phyloP scores from a whole-genome alignment of 1,284 basidiomycete species.

The Sanghuangporus sanghuang region DNA sequence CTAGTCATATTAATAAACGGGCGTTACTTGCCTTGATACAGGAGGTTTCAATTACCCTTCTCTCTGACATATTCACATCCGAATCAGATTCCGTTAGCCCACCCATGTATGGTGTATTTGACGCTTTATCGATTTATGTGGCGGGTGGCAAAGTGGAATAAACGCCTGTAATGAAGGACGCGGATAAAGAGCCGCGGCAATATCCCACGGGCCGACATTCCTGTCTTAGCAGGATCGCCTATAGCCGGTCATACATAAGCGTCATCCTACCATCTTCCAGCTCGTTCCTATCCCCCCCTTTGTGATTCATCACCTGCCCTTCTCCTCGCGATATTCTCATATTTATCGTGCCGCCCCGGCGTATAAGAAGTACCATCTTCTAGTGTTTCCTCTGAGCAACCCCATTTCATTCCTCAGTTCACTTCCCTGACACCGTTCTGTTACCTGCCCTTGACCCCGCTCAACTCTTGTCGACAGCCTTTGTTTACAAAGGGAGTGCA shows the following conservation, averaged over 20 bases:
- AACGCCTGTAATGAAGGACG: neutral
- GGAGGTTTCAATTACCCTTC: neutral
- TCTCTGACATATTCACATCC: no score
- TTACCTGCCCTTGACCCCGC: slow-evolving; percentile 11
- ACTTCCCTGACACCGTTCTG: neutral
- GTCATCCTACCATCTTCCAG: neutral
- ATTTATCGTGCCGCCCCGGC: neutral
- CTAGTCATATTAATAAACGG: no score
- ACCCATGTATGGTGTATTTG: no score
- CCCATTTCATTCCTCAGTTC: neutral
- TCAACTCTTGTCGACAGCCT: neutral
- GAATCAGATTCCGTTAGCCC: no score
- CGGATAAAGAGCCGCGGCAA: neutral
- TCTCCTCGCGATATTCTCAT: neutral
- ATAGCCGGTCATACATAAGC: slow-evolving; percentile 12
- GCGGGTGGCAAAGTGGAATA: neutral
- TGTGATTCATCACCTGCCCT: neutral
- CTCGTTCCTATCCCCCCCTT: slow-evolving; percentile 1
- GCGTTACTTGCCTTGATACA: no score
- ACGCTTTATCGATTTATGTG: neutral
- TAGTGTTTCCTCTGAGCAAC: neutral
- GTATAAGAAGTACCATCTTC: neutral
- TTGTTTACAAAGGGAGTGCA: neutral
- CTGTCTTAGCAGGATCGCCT: slow-evolving; percentile 3
- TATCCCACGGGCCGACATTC: neutral